Evolutionary conservation across 2,329 filamentous ascomycete genomes (phyloP), one percentile per base, ranked within the genome.

Genomic region (Cytospora schulzeri): DNA sequence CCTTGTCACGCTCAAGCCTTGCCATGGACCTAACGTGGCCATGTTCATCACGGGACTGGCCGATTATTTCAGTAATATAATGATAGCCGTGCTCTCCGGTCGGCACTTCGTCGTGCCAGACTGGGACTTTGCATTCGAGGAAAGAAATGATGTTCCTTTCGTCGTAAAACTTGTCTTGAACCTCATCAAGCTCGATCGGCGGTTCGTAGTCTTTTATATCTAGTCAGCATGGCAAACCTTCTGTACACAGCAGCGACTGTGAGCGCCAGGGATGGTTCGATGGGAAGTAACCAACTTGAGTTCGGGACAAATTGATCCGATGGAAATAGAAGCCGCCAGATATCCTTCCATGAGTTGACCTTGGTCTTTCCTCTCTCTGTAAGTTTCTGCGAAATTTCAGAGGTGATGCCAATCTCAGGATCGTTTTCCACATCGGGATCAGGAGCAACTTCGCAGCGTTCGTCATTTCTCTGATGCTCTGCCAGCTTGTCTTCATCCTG

Each of bases 321-420:
- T 9, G 54, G 61, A 11, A 63, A 63, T 9, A 63, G 19, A 7
- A n/a, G 45, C 3, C 1, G 5, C 61, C 61, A 59, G 8, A 63
- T 8, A 1, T 12, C 22, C 15, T 29, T 2, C 54, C 54, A 63
- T 12, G 15, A 11, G 54, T 28, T 15, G 24, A 63, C 22, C 15
- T 41, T 59, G 2, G n/a, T n/a, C 4, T 15, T 33, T 5, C 14
- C 28, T 24, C 61, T 31, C 24, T 2, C 56, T 31, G n/a, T 14
- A 1, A 63, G 35, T 7, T 14, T 15, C 5, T 2, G 19, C 0
- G 19, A 1, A 2, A 22, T 8, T n/a, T 52, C 31, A 6, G 29
- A 11, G 14, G 55, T 63, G 19, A 63, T 63, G 6, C 61, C 61
- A 14, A 59, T 45, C 17, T 63, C 61, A 5, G 60, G 60, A 22